phyloP scores from a whole-genome alignment of 352 stramenopile species.

The Pythium rhizo-oryzae region DNA sequence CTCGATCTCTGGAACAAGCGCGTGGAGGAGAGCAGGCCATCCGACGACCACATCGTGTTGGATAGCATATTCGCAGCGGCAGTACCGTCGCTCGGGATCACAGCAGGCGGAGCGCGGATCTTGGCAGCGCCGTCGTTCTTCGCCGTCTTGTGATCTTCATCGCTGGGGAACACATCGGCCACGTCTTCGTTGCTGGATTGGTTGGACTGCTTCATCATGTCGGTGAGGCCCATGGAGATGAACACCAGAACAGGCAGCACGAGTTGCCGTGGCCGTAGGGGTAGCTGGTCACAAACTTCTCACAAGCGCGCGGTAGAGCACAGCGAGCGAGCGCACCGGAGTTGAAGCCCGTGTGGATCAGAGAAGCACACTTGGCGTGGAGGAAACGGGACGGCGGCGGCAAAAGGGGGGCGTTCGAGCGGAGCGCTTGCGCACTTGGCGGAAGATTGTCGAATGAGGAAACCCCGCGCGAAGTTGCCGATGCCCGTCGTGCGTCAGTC shows the following conservation, averaged over 20 bases:
- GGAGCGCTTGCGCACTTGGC: slow-evolving; percentile 13
- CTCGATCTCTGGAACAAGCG: slow-evolving; percentile 56
- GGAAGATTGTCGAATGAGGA: slow-evolving; percentile 27
- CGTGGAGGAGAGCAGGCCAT: slow-evolving; percentile 53
- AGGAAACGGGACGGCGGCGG: background rate
- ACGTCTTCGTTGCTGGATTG: slow-evolving; percentile 27
- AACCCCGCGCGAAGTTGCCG: background rate
- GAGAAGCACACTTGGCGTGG: background rate
- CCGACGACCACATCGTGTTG: slow-evolving; percentile 57
- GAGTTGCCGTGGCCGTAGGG: slow-evolving; percentile 6
- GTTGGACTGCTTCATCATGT: slow-evolving; percentile 34
- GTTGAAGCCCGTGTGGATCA: slow-evolving; percentile 1
- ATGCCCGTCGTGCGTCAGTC: background rate
- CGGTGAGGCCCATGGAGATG: slow-evolving; percentile 31
- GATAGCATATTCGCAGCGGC: slow-evolving; percentile 35
- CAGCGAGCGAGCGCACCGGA: background rate
- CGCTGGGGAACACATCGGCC: slow-evolving; percentile 6
- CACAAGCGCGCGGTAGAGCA: slow-evolving; percentile 5
- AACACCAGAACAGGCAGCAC: slow-evolving; percentile 8
- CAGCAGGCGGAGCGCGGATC: background rate
- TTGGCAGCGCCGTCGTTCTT: slow-evolving; percentile 10
- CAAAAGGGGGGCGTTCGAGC: background rate
- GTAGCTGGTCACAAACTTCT: slow-evolving; percentile 14
- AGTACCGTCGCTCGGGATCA: background rate
- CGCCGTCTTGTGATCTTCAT: slow-evolving; percentile 6